Conservation (phyloP, 805 yeast species). For the Monosporozyma yasuniensis region DNA sequence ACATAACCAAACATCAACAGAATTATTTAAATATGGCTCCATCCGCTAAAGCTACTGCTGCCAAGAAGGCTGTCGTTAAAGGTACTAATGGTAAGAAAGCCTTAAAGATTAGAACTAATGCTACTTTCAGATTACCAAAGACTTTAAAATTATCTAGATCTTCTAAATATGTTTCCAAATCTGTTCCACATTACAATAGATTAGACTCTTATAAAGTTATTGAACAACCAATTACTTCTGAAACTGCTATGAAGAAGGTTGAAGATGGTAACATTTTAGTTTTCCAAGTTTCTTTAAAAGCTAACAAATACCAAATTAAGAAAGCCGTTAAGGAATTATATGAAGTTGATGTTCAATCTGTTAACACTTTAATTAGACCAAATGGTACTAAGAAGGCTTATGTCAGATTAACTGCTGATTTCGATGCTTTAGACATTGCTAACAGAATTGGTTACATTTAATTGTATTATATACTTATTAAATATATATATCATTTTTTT, state of each 20-base stretch:
- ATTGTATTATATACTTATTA: slow-evolving; percentile 23
- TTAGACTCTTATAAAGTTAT: slow-evolving; percentile 91
- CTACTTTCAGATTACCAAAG: slow-evolving; percentile 97
- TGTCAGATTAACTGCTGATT: slow-evolving; percentile 97
- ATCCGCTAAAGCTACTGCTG: slow-evolving; percentile 82
- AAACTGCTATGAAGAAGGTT: slow-evolving; percentile 98
- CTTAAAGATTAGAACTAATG: slow-evolving; percentile 85
- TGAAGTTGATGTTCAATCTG: slow-evolving; percentile 88
- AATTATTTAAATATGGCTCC: slow-evolving; percentile 36
- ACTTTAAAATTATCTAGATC: slow-evolving; percentile 87
- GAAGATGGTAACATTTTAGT: slow-evolving; percentile 99
- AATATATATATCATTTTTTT: slow-evolving; percentile 1
- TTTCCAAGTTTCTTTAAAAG: slow-evolving; percentile 92
- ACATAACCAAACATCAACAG: slow-evolving; percentile 3
- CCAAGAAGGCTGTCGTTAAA: slow-evolving; percentile 97
- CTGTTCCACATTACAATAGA: slow-evolving; percentile 97
- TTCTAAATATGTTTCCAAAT: slow-evolving; percentile 91
- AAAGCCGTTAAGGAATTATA: slow-evolving; percentile 96
- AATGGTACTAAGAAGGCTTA: slow-evolving; percentile 99
- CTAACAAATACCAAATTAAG: slow-evolving; percentile 98
- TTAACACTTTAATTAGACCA: slow-evolving; percentile 97
- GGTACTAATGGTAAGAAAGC: slow-evolving; percentile 91
- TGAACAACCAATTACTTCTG: slow-evolving; percentile 92
- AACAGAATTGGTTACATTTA: slow-evolving; percentile 99
- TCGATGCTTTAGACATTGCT: slow-evolving; percentile 99